Evolutionary conservation across 345 rosid species (phyloP), one percentile per base, ranked within the genome.

Genomic region (Salix koriyanagi): DNA sequence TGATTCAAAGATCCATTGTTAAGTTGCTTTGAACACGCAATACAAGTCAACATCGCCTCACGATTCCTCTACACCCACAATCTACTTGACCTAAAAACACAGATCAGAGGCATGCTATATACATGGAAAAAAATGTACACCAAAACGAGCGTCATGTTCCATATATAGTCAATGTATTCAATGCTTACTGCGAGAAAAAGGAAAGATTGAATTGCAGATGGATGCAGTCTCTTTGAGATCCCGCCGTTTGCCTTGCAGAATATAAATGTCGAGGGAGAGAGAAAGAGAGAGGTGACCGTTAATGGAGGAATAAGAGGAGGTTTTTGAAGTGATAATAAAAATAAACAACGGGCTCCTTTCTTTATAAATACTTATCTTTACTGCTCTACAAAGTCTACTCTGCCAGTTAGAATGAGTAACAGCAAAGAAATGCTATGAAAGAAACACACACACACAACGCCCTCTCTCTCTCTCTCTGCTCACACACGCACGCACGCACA

Each of bases 11-110:
- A 91, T 88, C 93, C 88, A 75, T 80, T 85, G 78, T 82, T 83
- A 76, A 81, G 85, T 83, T 89, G 91, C 92, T 91, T 95, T n/a
- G 97, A 84, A 79, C 97, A 93, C 25, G 92, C 86, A 80, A 95
- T 89, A 81, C 99, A 95, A 62, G 99, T 95, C 85, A 95, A 80
- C 99, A 95, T 95, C 84, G 80, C 65, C 78, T 30, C 44, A 4
- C 61, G 28, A 10, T 23, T 4, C 23, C 28, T 58, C 64, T 10
- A 58, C 25, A 58, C 64, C 28, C 65, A 32, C 19, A 41, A 52
- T 71, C 68, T 65, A 85, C 78, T 72, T 39, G 68, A 39, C 5
- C 65, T 65, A 68, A 73, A 69, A 65, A 67, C 23, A 54, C 82
- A 73, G 73, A 52, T 72, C 77, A 81, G 75, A 77, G 78, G 81